These are phyloP conservation scores for Arachis monticola DNA, from an alignment of 331 rosid genomes.

Conservation along the genomic window DNA sequence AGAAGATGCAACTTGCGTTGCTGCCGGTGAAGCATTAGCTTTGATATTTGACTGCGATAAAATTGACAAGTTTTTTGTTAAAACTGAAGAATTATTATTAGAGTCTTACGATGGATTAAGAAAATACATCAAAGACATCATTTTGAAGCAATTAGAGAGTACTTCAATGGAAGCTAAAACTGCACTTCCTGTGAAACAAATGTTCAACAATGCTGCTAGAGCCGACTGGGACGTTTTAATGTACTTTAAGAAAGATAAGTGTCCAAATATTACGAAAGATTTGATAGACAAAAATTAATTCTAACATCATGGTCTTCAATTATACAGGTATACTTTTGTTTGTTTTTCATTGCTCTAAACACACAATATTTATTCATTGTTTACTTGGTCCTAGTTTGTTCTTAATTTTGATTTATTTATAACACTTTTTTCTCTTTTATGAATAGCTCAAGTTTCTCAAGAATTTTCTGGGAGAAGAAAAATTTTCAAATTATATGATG, in stretches of 20 bases:
- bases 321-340: no score
- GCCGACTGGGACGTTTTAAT: conserved; percentile 7
- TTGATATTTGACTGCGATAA: conserved; percentile 39
- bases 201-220: neutral
- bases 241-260: conserved; percentile 33
- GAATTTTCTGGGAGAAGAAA: no score
- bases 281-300: no score
- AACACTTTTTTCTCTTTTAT: no score
- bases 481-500: no score
- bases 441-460: no score
- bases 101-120: neutral
- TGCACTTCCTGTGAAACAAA: neutral
- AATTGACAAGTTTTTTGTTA: conserved; percentile 43
- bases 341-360: no score
- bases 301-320: no score
- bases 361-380: no score
- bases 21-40: conserved; percentile 47
- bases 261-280: conserved; percentile 3
- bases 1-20: conserved; percentile 34
- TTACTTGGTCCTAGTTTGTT: no score
- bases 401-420: no score
- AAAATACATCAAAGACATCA: neutral
- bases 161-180: neutral
- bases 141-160: neutral
- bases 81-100: neutral